phyloP scores from a whole-genome alignment of 140 eudicot genomes.

The Cichorium intybus region DNA sequence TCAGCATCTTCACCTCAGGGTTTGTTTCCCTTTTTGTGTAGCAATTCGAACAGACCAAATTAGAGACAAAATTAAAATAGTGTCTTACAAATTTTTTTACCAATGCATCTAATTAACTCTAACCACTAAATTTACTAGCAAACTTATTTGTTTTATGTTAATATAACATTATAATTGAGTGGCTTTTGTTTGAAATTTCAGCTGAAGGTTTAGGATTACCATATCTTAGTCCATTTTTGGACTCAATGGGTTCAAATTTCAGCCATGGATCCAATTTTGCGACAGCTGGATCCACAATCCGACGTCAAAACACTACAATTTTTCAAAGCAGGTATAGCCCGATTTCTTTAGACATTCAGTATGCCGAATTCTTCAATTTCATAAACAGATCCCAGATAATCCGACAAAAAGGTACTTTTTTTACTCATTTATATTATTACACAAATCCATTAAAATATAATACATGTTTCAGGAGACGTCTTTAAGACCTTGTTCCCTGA shows the following conservation, averaged over 20 bases:
- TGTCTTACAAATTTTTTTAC: neutral
- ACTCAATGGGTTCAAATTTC: conserved; percentile 71
- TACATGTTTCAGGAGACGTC: conserved; percentile 36
- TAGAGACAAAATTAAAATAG: neutral
- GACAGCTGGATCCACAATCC: conserved; percentile 73
- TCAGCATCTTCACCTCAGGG: neutral
- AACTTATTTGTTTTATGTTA: no score
- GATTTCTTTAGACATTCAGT: conserved; percentile 63
- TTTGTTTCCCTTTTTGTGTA: neutral
- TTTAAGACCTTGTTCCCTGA: conserved; percentile 44
- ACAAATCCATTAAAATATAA: neutral
- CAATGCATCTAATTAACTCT: neutral
- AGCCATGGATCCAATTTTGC: conserved; percentile 91
- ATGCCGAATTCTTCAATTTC: conserved; percentile 50
- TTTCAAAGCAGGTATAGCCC: conserved; percentile 79
- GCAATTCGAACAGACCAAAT: neutral
- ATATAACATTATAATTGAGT: neutral
- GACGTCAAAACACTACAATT: conserved; percentile 67
- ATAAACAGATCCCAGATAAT: conserved; percentile 44
- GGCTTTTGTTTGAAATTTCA: conserved; percentile 21
- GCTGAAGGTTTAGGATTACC: conserved; percentile 69
- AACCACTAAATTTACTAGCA: no score
- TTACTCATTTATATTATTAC: neutral
- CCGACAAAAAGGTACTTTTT: conserved; percentile 49
- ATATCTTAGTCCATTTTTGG: conserved; percentile 61